Conservation (phyloP, 2,329 filamentous ascomycete species). For the Cladophialophora carrionii region DNA sequence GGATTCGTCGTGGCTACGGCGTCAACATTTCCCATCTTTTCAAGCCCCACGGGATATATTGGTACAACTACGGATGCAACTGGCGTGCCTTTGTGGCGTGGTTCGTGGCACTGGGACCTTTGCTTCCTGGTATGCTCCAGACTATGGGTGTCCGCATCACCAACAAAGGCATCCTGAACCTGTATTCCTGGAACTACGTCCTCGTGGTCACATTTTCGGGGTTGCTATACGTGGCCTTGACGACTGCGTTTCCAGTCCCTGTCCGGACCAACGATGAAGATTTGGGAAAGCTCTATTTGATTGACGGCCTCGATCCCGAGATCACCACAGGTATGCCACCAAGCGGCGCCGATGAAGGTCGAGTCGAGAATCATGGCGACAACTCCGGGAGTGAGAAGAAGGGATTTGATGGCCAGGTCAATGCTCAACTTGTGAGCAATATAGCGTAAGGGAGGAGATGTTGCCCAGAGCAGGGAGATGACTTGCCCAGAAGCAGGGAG, state of each 20-base stretch:
- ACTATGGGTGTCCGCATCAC: slow-evolving; percentile 37
- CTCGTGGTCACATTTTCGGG: slow-evolving; percentile 20
- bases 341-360: not conserved
- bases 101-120: slow-evolving; percentile 59
- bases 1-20: slow-evolving; percentile 24
- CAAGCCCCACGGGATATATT: slow-evolving; percentile 31
- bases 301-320: slow-evolving; percentile 10
- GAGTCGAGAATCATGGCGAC: slow-evolving; percentile 7
- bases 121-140: slow-evolving; percentile 57
- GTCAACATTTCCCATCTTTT: slow-evolving; percentile 30
- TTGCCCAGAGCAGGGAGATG: not conserved
- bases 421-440: slow-evolving; percentile 5
- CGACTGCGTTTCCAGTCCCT: slow-evolving; percentile 1
- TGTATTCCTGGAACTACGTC: slow-evolving; percentile 64
- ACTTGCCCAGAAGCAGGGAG: no score
- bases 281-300: slow-evolving; percentile 13
- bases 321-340: slow-evolving; percentile 9
- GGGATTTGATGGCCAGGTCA: slow-evolving; percentile 9
- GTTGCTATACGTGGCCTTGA: slow-evolving; percentile 5
- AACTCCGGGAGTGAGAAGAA: slow-evolving; percentile 9
- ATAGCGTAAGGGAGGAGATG: not conserved
- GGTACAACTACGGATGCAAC: slow-evolving; percentile 53
- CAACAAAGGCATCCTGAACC: slow-evolving; percentile 53
- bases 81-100: slow-evolving; percentile 64
- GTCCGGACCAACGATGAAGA: slow-evolving; percentile 13